Evolutionary conservation across 176 grass and related monocot species (phyloP).

Genomic region (Coix lacrymajobi): DNA sequence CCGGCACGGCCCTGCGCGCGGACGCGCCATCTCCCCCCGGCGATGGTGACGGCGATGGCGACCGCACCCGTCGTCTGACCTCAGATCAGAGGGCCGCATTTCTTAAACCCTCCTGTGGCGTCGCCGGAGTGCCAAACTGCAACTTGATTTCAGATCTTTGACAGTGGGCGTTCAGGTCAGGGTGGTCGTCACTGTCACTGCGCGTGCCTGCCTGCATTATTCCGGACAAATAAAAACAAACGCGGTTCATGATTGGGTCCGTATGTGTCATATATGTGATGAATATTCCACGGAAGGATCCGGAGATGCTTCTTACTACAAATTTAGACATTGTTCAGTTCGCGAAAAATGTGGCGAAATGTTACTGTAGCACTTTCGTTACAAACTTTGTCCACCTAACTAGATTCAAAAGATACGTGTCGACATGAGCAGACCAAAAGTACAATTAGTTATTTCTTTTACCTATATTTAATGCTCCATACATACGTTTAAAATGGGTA

Average conservation of each 20-base stretch:
- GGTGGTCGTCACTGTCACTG: background rate
- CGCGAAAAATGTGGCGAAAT: no score
- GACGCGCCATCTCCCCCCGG: background rate
- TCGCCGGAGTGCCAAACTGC: constrained; percentile 11
- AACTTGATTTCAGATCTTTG: background rate
- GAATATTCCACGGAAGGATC: background rate
- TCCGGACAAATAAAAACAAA: background rate
- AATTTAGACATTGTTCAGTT: no score
- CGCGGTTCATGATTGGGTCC: background rate
- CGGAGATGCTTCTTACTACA: background rate
- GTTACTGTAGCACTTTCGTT: no score
- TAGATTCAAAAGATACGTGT: no score
- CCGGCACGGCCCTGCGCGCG: constrained; percentile 14
- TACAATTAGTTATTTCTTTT: no score
- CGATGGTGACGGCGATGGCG: background rate
- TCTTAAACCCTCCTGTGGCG: background rate
- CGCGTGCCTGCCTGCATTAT: background rate
- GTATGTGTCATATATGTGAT: background rate
- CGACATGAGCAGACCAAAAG: no score
- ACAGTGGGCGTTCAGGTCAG: no score
- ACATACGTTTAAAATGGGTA: no score
- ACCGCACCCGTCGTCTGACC: constrained; percentile 32
- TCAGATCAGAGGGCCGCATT: background rate
- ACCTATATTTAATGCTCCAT: no score
- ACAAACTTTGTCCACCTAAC: no score